Evolutionary conservation across 495 filamentous ascomycete species (phyloP), one percentile per base, ranked within the genome.

Genomic region (Penicillium arizonense): DNA sequence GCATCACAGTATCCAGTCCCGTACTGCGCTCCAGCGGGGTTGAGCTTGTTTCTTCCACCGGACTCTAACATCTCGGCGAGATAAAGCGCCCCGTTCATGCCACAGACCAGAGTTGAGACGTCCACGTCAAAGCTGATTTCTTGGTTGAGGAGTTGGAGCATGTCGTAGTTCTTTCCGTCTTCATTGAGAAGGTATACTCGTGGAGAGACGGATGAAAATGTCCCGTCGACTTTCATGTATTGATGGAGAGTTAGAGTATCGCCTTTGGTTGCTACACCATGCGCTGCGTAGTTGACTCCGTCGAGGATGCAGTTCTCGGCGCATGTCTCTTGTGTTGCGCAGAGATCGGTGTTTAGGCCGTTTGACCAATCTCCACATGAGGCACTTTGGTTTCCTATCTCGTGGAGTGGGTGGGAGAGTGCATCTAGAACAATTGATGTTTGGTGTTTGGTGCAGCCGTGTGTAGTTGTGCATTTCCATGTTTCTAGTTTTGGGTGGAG

Each of bases 1-100:
- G 83, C 78, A 60, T 88, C 85, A 61, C 86, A 89, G 71, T 89
- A 88, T 0, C 85, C 85, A 26, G 83, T 83, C 12, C 85, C 85
- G 66, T 86, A 88, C 12, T 73, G 63, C 11, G 84, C 82, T 26
- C 85, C 84, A 4, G 81, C 83, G 23, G 78, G 72, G 68, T 87
- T 88, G 30, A 80, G 62, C 12, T 69, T 61, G 59, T 69, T 76
- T 53, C 77, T 65, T 23, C 83, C 81, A 43, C 85, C 84, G 26
- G 78, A 72, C 3, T 57, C 55, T 23, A 73, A 58, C 84, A 89
- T 88, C 64, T 86, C 81, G 23, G 79, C 78, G 30, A 88, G 73
- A 64, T 87, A 88, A 11, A 89, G 71, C 3, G 85, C 85, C 42
- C 81, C 84, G 67, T 88, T 89, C 72, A 85, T 76, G 3, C 85